Evolutionary conservation across 768 basidiomycete genomes (phyloP), one percentile per base, ranked within the genome.

Genomic region (Psilocybe azurescens): DNA sequence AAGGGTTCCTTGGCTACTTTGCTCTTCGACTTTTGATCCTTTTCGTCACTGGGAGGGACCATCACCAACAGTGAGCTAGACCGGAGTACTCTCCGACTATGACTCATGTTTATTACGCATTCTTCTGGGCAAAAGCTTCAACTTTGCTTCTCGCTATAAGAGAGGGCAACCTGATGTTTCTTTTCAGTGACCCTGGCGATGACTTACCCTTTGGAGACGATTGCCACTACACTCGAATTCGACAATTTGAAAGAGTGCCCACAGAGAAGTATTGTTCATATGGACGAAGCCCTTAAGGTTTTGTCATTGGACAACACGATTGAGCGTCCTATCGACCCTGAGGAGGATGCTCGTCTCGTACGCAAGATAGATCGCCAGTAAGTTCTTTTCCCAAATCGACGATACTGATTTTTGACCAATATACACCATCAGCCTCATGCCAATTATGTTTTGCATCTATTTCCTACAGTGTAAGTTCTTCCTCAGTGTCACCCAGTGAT

Each of bases 361-460:
- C 47, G 62, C n/a, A 63, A 63, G 33, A 63, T 63, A 28, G 62
- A 63, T 39, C 46, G 57, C 36, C 52, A 63, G 62, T 63, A 53
- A 10, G 57, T 30, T 11, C 2, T 9, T 46, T 14, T 5, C 11
- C 10, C 5, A 16, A 14, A 7, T 48, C 2, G 3, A 1, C 14
- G 11, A 11, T 16, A 44, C n/a, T 13, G 14, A n/a, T 44, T 13
- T 44, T 13, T 44, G 41, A 14, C 29, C 16, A 46, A 33, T 5
- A 47, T 3, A 39, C 29, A 11, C 1, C 11, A 1, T 2, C 30
- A 63, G 62, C 16, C 36, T 63, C 10, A 58, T 63, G 44, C 62
- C 56, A 13, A 59, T 63, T 3, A 59, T 63, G 33, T 55, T 59
- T 28, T 53, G 30, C 18, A 59, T 63, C 10, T 63, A 49, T 13